Percentiles rank a stretch among this genome's conserved stretches.
phyloP scores from a whole-genome alignment of 2,329 filamentous ascomycete genomes.

The Hymenoscyphus occultus region DNA sequence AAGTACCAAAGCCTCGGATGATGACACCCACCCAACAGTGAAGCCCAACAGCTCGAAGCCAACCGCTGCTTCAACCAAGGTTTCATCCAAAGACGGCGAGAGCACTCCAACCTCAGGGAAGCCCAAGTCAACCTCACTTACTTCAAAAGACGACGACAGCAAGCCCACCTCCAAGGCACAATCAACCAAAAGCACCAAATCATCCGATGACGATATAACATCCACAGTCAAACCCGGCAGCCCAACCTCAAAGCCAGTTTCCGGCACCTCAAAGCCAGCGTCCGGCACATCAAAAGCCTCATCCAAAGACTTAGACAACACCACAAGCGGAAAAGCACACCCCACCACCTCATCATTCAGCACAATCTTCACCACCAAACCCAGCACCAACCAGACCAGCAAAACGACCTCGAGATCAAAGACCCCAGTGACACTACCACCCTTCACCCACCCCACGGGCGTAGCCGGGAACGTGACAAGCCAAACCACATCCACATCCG shows the following conservation, averaged over 20 bases:
- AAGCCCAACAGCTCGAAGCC: background rate
- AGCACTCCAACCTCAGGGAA: too few species aligned
- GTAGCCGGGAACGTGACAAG: too few species aligned
- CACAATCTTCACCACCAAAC: too few species aligned
- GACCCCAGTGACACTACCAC: too few species aligned
- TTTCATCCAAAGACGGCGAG: background rate
- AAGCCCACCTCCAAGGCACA: background rate
- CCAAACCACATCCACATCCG: too few species aligned
- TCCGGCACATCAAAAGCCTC: background rate
- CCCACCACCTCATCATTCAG: background rate
- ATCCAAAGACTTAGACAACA: background rate
- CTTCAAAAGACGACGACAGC: background rate
- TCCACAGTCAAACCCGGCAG: background rate
- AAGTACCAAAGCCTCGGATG: background rate
- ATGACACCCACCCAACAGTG: background rate
- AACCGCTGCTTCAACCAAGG: background rate
- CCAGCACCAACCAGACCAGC: too few species aligned
- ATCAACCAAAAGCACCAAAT: background rate
- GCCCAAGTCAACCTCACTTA: background rate
- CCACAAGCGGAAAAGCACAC: background rate
- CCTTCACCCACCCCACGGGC: too few species aligned
- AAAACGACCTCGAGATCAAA: too few species aligned
- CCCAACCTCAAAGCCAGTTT: background rate
- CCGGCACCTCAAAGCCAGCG: background rate
- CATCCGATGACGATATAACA: background rate